These are phyloP conservation scores for Fusarium longipes DNA, from an alignment of 2,329 filamentous ascomycete genomes.

Conservation along the genomic window DNA sequence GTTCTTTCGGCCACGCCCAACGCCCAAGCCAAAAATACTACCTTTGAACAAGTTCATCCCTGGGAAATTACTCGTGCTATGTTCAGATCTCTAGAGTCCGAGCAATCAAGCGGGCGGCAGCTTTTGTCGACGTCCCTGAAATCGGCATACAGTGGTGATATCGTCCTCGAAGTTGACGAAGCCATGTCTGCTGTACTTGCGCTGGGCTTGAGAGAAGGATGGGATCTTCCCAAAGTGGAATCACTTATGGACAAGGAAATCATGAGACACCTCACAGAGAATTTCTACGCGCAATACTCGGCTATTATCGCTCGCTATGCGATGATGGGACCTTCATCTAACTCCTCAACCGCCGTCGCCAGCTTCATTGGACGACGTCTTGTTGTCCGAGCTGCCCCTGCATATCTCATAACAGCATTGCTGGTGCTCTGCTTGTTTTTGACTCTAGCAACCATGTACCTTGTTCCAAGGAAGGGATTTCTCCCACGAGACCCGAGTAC, in stretches of 20 bases:
- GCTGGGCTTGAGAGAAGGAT: conserved; percentile 40
- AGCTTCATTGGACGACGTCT: conserved; percentile 48
- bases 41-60: conserved; percentile 33
- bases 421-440: conserved; percentile 46
- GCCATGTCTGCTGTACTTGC: conserved; percentile 51
- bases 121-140: conserved; percentile 11
- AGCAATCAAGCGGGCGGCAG: not conserved
- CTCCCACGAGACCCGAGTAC: conserved; percentile 52
- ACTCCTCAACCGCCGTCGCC: conserved; percentile 39
- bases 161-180: conserved; percentile 48
- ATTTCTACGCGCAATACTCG: conserved; percentile 52
- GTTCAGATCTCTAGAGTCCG: conserved; percentile 35
- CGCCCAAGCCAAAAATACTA: conserved; percentile 23
- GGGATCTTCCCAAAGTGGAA: conserved; percentile 34
- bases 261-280: conserved; percentile 44
- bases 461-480: conserved; percentile 49
- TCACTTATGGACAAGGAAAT: conserved; percentile 41
- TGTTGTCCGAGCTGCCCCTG: conserved; percentile 45
- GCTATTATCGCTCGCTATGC: conserved; percentile 49
- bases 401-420: conserved; percentile 49
- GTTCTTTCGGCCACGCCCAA: conserved; percentile 23
- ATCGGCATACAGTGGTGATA: conserved; percentile 38
- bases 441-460: conserved; percentile 26
- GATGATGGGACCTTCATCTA: conserved; percentile 44
- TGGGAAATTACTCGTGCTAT: conserved; percentile 39